Base-by-base conservation (phyloP, 169 alveolate species). In the Cryptosporidium meleagridis region DNA sequence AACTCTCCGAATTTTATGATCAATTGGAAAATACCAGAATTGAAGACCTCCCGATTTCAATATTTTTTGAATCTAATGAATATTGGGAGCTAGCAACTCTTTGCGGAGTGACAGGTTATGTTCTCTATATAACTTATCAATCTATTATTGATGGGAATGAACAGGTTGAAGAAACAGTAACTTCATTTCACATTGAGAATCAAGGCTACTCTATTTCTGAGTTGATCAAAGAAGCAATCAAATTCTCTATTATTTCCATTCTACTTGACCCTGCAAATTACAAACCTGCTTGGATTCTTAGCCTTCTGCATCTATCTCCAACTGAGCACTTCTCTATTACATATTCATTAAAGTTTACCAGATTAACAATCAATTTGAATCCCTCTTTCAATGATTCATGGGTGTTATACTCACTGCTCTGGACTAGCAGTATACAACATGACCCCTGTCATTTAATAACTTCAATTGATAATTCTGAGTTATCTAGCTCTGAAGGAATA, bases 311-410 rank as follows among this genome's bases (percentile, higher is more conserved):
- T 62, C 69, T 80, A 59, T 41, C 67, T 26, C 26, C 48, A 21
- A 8, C 53, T 5, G 29, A 80, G 10, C 39, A 35, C 31, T 44
- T 48, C 23, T 62, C 73, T 39, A 10, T 62, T 5, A 12, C n/a
- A 8, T 31, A 51, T 18, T 37, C 68, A 18, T 39, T 44, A 18
- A 65, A 62, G 48, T 80, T 59, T 23, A 31, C 31, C 16, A 35
- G n/a, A 45, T 29, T 41, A 35, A 62, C 89, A 33, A 23, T 80
- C n/a, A 45, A 31, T 6, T 33, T 80, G 31, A 80, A 80, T 37
- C 65, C 75, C 29, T 80, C 75, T 45, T 80, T 59, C 26, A 16
- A 45, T 23, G 89, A 80, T 62, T 59, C 89, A 1, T 80, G 89
- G 89, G 70, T 80, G 3, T 39, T 80, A 18, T 62, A 65, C 44